Percentiles rank a stretch among this genome's conserved stretches.
These are phyloP conservation scores for Trichosporon sp. DNA, from an alignment of 1,284 basidiomycete genomes.

Conservation along the genomic window DNA sequence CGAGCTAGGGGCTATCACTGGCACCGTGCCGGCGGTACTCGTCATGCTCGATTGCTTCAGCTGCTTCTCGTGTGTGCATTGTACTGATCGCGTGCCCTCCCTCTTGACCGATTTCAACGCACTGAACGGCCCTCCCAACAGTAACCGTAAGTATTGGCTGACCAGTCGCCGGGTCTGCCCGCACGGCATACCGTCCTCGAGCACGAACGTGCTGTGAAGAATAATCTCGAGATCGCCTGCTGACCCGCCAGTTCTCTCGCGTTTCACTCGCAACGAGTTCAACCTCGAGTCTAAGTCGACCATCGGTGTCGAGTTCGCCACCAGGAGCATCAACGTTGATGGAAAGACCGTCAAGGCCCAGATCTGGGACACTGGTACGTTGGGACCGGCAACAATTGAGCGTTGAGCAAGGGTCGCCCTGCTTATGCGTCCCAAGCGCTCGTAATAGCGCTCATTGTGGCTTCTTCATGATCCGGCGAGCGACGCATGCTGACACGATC, in stretches of 20 bases:
- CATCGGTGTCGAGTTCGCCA: conserved; percentile 99
- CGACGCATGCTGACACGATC: conserved; percentile 4
- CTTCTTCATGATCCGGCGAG: not conserved
- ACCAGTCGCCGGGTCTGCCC: conserved; percentile 1
- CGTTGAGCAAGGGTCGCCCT: not conserved
- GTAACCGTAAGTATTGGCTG: conserved; percentile 53
- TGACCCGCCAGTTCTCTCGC: conserved; percentile 63
- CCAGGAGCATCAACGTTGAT: conserved; percentile 91
- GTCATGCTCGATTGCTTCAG: not conserved
- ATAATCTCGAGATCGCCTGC: not conserved
- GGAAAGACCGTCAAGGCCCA: conserved; percentile 98
- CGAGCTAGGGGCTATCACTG: not conserved
- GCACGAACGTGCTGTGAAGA: not conserved
- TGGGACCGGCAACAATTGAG: not conserved
- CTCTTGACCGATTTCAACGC: not conserved
- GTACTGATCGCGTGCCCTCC: conserved; percentile 21
- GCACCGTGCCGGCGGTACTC: not conserved
- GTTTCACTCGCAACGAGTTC: conserved; percentile 99
- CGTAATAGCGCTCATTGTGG: not conserved
- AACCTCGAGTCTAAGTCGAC: conserved; percentile 98
- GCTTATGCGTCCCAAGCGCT: not conserved
- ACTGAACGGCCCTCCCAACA: conserved; percentile 30
- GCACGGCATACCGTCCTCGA: not conserved
- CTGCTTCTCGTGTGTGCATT: not conserved
- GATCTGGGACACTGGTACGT: conserved; percentile 96